A percentile compares a stretch with the other conserved stretches of the same genome.
These are phyloP conservation scores for Trichoderma citrinoviride DNA, from an alignment of 2,329 filamentous ascomycete species.

Conservation along the genomic window DNA sequence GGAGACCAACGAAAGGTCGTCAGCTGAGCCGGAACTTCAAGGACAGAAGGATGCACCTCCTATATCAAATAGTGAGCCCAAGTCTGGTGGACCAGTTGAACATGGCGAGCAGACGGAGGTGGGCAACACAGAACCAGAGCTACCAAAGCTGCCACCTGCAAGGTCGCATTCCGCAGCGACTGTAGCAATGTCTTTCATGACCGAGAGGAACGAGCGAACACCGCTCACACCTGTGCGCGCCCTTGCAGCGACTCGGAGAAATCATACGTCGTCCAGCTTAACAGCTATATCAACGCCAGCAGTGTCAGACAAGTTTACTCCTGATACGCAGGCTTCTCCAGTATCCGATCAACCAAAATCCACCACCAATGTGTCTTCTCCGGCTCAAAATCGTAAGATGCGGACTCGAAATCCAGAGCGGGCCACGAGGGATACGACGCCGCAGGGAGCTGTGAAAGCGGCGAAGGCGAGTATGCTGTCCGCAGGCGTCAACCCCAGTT, in stretches of 20 bases:
- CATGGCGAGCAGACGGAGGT: not conserved
- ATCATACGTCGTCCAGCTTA: conserved; percentile 39
- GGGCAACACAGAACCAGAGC: not conserved
- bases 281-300: conserved; percentile 43
- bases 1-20: conserved; percentile 4
- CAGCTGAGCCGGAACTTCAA: not conserved
- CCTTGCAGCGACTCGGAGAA: conserved; percentile 19
- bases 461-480: conserved; percentile 28
- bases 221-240: conserved; percentile 28
- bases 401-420: conserved; percentile 25
- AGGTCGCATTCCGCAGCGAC: not conserved
- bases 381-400: conserved; percentile 25
- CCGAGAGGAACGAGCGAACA: conserved; percentile 24
- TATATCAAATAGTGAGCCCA: not conserved
- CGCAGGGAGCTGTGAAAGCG: conserved; percentile 28
- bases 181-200: not conserved
- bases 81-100: not conserved
- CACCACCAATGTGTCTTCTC: conserved; percentile 29
- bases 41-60: not conserved
- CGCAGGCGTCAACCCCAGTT: conserved; percentile 40
- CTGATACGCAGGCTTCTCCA: conserved; percentile 36
- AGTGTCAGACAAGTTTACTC: conserved; percentile 38
- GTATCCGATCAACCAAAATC: conserved; percentile 27
- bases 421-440: conserved; percentile 30
- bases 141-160: not conserved